Evolutionary conservation across 805 yeast species (phyloP).

Genomic region (Yarrowia keelungensis): DNA sequence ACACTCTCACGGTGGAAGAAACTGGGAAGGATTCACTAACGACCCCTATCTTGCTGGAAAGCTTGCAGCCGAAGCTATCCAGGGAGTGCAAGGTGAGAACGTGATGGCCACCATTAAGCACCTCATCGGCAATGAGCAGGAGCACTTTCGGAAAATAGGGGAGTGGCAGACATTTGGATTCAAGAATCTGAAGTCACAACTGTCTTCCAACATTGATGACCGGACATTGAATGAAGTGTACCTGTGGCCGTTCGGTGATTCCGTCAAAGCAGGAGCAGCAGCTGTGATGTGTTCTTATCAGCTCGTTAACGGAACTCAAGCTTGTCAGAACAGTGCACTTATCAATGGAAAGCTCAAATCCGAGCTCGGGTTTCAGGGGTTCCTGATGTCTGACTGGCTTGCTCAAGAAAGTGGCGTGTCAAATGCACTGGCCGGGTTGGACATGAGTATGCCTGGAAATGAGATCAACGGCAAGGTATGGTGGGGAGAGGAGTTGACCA

Average conservation of each 20-base stretch:
- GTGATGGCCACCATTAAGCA: constrained; percentile 65
- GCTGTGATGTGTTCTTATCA: constrained; percentile 68
- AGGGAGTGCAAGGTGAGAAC: constrained; percentile 64
- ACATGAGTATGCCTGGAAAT: constrained; percentile 67
- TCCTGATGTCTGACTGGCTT: constrained; percentile 71
- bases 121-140: constrained; percentile 68
- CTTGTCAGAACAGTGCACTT: constrained; percentile 65
- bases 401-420: constrained; percentile 64
- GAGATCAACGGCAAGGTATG: constrained; percentile 49
- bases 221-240: constrained; percentile 66
- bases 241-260: constrained; percentile 72
- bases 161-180: constrained; percentile 53
- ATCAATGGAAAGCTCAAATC: constrained; percentile 63
- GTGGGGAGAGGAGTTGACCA: constrained; percentile 64
- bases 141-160: constrained; percentile 61
- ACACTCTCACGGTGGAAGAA: constrained; percentile 68
- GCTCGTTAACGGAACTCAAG: constrained; percentile 61
- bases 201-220: constrained; percentile 64
- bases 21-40: constrained; percentile 68
- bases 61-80: constrained; percentile 59
- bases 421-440: constrained; percentile 64
- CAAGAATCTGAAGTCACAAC: constrained; percentile 48
- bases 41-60: constrained; percentile 68
- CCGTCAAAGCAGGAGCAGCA: constrained; percentile 64
- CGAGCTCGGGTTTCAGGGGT: constrained; percentile 71